Evolutionary conservation across 768 basidiomycete genomes (phyloP).

Genomic region (Guyanaporus albipodus): DNA sequence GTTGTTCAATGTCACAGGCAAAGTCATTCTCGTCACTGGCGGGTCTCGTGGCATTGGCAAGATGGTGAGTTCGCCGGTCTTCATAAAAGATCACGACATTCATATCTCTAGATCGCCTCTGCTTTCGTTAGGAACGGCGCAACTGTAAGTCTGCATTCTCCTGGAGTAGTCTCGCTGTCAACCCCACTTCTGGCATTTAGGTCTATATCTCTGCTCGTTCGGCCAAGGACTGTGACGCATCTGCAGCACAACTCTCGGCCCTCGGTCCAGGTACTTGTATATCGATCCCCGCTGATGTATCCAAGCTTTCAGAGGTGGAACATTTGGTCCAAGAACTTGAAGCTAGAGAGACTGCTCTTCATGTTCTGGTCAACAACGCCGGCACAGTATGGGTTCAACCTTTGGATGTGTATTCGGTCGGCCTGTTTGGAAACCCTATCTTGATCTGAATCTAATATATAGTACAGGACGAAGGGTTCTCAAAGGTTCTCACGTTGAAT

Average conservation of each 20-base stretch:
- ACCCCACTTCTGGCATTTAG: slow-evolving; percentile 20
- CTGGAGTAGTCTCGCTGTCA: slow-evolving; percentile 4
- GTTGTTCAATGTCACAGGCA: slow-evolving; percentile 50
- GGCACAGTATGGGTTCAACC: slow-evolving; percentile 53
- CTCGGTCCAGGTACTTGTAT: slow-evolving; percentile 54
- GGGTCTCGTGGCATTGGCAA: slow-evolving; percentile 65
- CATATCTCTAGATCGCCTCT: slow-evolving; percentile 48
- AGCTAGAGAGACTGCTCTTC: slow-evolving; percentile 48
- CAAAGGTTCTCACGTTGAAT: slow-evolving; percentile 60
- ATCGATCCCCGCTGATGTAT: slow-evolving; percentile 51
- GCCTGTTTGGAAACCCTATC: slow-evolving; percentile 3
- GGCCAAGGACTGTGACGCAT: slow-evolving; percentile 45
- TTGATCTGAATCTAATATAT: background rate
- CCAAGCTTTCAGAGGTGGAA: slow-evolving; percentile 50
- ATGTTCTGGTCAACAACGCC: slow-evolving; percentile 63
- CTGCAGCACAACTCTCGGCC: slow-evolving; percentile 48
- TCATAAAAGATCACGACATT: slow-evolving; percentile 2
- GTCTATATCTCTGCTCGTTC: slow-evolving; percentile 64
- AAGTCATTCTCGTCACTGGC: slow-evolving; percentile 60
- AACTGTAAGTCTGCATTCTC: slow-evolving; percentile 34
- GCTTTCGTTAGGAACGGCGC: slow-evolving; percentile 63
- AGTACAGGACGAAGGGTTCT: slow-evolving; percentile 50
- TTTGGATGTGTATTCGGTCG: slow-evolving; percentile 45
- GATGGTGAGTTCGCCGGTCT: slow-evolving; percentile 40
- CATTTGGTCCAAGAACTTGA: slow-evolving; percentile 48